These are phyloP conservation scores for Penicillium corylophilum DNA, from an alignment of 2,329 filamentous ascomycete genomes.

Conservation along the genomic window DNA sequence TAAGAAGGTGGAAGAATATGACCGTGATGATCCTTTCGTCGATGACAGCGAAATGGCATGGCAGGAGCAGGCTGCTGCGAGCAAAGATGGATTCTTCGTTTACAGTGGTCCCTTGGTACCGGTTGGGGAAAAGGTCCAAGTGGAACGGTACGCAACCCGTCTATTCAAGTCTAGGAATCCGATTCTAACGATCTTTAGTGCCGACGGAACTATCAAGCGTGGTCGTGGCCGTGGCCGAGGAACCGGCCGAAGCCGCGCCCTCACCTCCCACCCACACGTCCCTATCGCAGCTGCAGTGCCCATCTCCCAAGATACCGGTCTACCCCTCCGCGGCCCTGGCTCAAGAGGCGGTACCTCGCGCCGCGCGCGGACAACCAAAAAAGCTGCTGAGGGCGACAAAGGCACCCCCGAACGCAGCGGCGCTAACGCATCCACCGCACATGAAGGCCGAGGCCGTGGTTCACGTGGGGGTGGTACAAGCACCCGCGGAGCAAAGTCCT, in stretches of 20 bases:
- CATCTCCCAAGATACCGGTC: conserved; percentile 84
- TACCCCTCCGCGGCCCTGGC: conserved; percentile 67
- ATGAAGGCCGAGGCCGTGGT: conserved; percentile 30
- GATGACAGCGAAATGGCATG: conserved; percentile 94
- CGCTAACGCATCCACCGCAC: conserved; percentile 17
- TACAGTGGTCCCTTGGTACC: conserved; percentile 90
- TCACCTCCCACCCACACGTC: conserved; percentile 71
- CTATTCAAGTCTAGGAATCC: background rate
- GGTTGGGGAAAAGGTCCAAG: conserved; percentile 73
- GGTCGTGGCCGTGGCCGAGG: conserved; percentile 57
- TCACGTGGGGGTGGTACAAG: conserved; percentile 29
- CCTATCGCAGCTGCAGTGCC: conserved; percentile 76
- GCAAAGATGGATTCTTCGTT: conserved; percentile 95
- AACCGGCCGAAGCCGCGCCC: conserved; percentile 49
- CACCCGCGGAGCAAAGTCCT: conserved; percentile 29
- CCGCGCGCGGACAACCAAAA: conserved; percentile 84
- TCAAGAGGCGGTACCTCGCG: conserved; percentile 73
- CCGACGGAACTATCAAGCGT: conserved; percentile 68
- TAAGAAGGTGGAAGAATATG: conserved; percentile 67
- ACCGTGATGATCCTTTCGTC: conserved; percentile 67
- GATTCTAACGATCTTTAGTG: conserved; percentile 46
- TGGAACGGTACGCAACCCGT: conserved; percentile 56
- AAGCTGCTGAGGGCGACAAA: conserved; percentile 76
- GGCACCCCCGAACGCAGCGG: conserved; percentile 71
- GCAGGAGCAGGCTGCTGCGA: conserved; percentile 92